Conservation (phyloP, 1,284 basidiomycete genomes). For the Puccinia hordei region DNA sequence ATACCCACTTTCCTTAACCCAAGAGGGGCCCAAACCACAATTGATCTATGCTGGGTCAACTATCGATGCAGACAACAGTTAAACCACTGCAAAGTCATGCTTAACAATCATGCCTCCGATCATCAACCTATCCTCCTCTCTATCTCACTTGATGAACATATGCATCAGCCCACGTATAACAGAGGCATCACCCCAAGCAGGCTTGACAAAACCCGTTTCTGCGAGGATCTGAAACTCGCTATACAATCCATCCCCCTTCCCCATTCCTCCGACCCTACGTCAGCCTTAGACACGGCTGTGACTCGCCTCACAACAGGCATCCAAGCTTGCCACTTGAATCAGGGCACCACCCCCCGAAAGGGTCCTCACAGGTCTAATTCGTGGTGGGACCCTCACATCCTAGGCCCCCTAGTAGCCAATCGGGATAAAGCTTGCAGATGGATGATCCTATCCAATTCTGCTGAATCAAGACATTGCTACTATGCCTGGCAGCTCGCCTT, state of each 20-base stretch:
- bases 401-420: background rate
- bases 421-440: conserved; percentile 1
- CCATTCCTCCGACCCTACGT: background rate
- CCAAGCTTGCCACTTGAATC: background rate
- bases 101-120: conserved; percentile 32
- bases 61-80: background rate
- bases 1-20: too few species aligned
- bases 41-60: too few species aligned
- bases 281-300: background rate
- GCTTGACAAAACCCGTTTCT: background rate
- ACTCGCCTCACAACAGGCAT: background rate
- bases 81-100: background rate
- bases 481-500: too few species aligned
- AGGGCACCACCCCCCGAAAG: too few species aligned
- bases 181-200: background rate
- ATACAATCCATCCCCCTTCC: background rate
- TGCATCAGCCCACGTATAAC: background rate
- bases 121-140: conserved; percentile 19
- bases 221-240: background rate
- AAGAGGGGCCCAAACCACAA: too few species aligned
- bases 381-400: too few species aligned
- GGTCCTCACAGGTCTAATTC: too few species aligned
- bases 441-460: conserved; percentile 17
- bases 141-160: background rate
- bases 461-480: too few species aligned